These are phyloP conservation scores for Pezicula carpinea DNA, from an alignment of 2,329 filamentous ascomycete genomes.

Conservation along the genomic window DNA sequence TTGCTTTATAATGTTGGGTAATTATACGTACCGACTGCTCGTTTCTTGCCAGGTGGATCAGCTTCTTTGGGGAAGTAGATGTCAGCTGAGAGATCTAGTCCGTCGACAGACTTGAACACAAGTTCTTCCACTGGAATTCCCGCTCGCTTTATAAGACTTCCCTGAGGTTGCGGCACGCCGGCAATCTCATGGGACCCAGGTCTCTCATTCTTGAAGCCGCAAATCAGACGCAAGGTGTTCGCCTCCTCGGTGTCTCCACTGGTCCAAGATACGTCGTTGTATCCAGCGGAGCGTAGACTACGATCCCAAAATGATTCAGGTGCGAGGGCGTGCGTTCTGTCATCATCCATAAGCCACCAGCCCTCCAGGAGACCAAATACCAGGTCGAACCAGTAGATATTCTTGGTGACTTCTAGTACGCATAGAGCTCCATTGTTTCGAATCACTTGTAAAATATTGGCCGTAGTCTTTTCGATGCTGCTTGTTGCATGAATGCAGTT, in stretches of 20 bases:
- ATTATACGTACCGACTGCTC: conserved; percentile 1
- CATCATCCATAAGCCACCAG: conserved; percentile 20
- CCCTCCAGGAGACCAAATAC: conserved; percentile 18
- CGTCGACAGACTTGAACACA: conserved; percentile 27
- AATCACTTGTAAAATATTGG: conserved; percentile 8
- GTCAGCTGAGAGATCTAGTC: conserved; percentile 23
- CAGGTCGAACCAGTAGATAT: conserved; percentile 16
- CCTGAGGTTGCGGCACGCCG: no score
- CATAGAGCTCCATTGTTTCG: conserved; percentile 10
- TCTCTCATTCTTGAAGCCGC: neutral
- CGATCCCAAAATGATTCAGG: conserved; percentile 7
- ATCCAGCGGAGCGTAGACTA: conserved; percentile 1
- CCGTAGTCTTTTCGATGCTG: neutral
- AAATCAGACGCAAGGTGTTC: conserved; percentile 4
- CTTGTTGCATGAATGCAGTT: conserved; percentile 19
- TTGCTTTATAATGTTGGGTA: neutral
- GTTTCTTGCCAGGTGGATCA: neutral
- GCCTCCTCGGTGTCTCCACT: conserved; percentile 10
- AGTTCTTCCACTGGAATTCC: conserved; percentile 39
- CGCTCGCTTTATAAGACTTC: conserved; percentile 21
- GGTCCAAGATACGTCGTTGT: conserved; percentile 5
- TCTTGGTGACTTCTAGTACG: conserved; percentile 13
- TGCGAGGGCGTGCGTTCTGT: conserved; percentile 12
- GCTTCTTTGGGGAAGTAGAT: conserved; percentile 24
- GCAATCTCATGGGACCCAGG: no score